Evolutionary conservation across 331 rosid genomes (phyloP).

Genomic region (Cydonia oblonga): DNA sequence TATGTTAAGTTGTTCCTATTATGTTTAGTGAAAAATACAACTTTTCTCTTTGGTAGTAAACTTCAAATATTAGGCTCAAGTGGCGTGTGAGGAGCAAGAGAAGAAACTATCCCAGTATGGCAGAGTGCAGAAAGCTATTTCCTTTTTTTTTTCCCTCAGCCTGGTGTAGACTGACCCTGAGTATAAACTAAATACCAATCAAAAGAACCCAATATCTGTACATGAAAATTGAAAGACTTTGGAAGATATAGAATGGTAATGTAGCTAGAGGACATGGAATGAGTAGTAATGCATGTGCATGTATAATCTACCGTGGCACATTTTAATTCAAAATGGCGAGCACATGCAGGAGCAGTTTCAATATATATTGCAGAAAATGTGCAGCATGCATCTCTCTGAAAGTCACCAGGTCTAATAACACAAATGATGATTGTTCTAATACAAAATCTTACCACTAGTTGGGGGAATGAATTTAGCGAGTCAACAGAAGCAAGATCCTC

Average conservation of each 20-base stretch:
- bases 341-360: conserved; percentile 1
- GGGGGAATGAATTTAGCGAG: conserved; percentile 63
- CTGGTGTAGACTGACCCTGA: background rate
- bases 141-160: background rate
- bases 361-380: background rate
- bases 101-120: background rate
- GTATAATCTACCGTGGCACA: background rate
- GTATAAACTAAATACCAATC: background rate
- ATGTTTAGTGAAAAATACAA: background rate
- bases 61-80: background rate
- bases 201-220: background rate
- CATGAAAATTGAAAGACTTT: background rate
- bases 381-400: conserved; percentile 7
- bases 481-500: conserved; percentile 62
- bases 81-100: background rate
- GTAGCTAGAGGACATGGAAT: background rate
- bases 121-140: background rate
- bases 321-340: background rate
- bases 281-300: background rate
- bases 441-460: conserved; percentile 59
- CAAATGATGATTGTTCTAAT: background rate
- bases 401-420: conserved; percentile 3
- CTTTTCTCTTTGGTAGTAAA: background rate
- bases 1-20: background rate
- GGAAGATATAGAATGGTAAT: background rate